These are phyloP conservation scores for Penicillium riverlandense DNA, from an alignment of 495 filamentous ascomycete genomes.

Conservation along the genomic window DNA sequence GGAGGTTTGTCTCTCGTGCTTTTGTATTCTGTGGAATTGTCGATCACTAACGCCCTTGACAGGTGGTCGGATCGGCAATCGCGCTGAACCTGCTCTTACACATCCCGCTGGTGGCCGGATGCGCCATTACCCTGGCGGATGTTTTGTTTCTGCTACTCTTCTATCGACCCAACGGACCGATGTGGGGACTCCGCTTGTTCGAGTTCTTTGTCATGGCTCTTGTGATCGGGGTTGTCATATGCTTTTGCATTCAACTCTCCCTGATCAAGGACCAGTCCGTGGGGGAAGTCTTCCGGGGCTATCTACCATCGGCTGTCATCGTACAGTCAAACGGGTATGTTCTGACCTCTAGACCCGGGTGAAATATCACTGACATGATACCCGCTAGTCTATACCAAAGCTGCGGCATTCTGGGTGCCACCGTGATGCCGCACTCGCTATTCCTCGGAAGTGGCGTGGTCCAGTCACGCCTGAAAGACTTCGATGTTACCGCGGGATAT, in stretches of 20 bases:
- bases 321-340: slow-evolving; percentile 56
- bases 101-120: slow-evolving; percentile 78
- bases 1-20: slow-evolving; percentile 43
- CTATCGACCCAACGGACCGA: slow-evolving; percentile 67
- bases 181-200: slow-evolving; percentile 68
- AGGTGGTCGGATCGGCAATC: slow-evolving; percentile 89
- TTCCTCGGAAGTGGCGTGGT: slow-evolving; percentile 88
- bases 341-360: neutral
- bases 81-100: slow-evolving; percentile 78
- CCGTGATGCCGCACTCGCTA: slow-evolving; percentile 89
- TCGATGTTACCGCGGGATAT: slow-evolving; percentile 57
- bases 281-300: slow-evolving; percentile 78
- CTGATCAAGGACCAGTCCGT: slow-evolving; percentile 61
- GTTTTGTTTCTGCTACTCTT: slow-evolving; percentile 82
- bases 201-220: slow-evolving; percentile 74
- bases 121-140: slow-evolving; percentile 77
- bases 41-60: neutral
- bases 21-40: neutral
- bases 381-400: slow-evolving; percentile 68
- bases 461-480: slow-evolving; percentile 73
- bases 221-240: slow-evolving; percentile 80
- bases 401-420: slow-evolving; percentile 87
- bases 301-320: slow-evolving; percentile 69
- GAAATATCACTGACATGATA: slow-evolving; percentile 8
- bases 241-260: slow-evolving; percentile 84